A percentile compares a stretch with the other conserved stretches of the same genome.
Evolutionary conservation across 2,329 filamentous ascomycete genomes (phyloP).

Genomic region (Myriosclerotinia duriaeana): DNA sequence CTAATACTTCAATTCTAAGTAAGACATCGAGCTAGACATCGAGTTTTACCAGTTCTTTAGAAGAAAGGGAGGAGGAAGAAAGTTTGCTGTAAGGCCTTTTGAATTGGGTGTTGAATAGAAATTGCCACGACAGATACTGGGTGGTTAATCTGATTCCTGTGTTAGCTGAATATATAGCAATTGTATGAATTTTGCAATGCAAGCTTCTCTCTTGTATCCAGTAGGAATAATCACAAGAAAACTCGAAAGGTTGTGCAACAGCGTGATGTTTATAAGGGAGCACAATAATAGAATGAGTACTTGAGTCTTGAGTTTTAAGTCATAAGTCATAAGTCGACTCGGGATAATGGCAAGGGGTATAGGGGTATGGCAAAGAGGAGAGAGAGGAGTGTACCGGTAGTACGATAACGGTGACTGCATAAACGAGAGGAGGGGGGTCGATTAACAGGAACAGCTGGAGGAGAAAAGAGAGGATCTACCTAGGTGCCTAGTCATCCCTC

Average conservation of each 20-base stretch:
- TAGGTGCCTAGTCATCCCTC: not conserved
- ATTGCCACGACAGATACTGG: not conserved
- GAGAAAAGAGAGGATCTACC: not conserved
- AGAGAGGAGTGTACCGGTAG: no score
- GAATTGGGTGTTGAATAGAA: not conserved
- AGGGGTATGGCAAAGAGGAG: not conserved
- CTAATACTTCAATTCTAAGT: not conserved
- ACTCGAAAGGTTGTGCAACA: not conserved
- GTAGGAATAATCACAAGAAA: not conserved
- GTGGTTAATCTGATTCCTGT: not conserved
- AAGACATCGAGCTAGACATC: slow-evolving; percentile 4
- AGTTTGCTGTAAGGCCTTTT: not conserved
- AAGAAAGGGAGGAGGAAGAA: not conserved
- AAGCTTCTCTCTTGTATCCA: not conserved
- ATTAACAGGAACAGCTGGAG: not conserved
- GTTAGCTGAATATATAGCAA: not conserved
- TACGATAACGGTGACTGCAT: slow-evolving; percentile 11
- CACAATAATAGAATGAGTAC: not conserved
- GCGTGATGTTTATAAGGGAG: not conserved
- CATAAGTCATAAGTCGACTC: no score
- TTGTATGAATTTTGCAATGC: not conserved
- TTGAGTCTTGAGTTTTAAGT: no score
- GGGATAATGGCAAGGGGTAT: slow-evolving; percentile 12
- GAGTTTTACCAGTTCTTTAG: not conserved
- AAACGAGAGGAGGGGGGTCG: slow-evolving; percentile 1